These are phyloP conservation scores for Cladosporium sp. DNA, from an alignment of 2,329 filamentous ascomycete species.

Conservation along the genomic window DNA sequence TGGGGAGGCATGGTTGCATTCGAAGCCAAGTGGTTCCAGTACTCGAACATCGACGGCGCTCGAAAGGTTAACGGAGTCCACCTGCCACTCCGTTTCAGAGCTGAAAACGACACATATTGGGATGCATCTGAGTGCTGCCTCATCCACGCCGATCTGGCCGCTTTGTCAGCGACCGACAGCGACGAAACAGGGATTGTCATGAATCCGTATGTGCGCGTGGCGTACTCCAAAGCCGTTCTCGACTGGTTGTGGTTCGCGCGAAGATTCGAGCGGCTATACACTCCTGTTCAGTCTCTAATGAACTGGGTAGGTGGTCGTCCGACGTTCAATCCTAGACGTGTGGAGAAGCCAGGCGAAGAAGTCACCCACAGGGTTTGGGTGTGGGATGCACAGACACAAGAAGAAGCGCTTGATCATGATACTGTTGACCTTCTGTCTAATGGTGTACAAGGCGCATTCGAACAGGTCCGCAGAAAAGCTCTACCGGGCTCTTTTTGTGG, in stretches of 20 bases:
- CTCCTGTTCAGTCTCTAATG: conserved; percentile 55
- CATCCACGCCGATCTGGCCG: conserved; percentile 42
- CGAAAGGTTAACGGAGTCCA: too few relatives aligned
- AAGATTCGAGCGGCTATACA: conserved; percentile 63
- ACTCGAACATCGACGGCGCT: neutral
- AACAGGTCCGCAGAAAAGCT: neutral
- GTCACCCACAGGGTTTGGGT: conserved; percentile 53
- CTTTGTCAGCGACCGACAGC: conserved; percentile 16
- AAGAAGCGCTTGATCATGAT: too few relatives aligned
- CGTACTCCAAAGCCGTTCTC: conserved; percentile 58
- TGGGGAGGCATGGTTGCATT: conserved; percentile 75
- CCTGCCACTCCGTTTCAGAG: conserved; percentile 37
- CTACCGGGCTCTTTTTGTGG: neutral
- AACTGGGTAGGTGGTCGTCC: conserved; percentile 55
- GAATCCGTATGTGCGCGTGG: conserved; percentile 71
- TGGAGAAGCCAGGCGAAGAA: conserved; percentile 54
- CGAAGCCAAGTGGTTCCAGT: conserved; percentile 57
- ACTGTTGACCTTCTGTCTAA: too few relatives aligned
- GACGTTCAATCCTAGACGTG: conserved; percentile 56
- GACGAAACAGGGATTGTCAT: conserved; percentile 57
- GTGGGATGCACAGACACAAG: conserved; percentile 27
- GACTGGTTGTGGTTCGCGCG: conserved; percentile 57
- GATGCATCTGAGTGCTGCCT: conserved; percentile 48
- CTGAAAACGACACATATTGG: conserved; percentile 41
- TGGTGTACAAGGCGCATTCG: neutral